Evolutionary conservation across 2,329 filamentous ascomycete genomes (phyloP).

Genomic region (Clathrospora elynae): DNA sequence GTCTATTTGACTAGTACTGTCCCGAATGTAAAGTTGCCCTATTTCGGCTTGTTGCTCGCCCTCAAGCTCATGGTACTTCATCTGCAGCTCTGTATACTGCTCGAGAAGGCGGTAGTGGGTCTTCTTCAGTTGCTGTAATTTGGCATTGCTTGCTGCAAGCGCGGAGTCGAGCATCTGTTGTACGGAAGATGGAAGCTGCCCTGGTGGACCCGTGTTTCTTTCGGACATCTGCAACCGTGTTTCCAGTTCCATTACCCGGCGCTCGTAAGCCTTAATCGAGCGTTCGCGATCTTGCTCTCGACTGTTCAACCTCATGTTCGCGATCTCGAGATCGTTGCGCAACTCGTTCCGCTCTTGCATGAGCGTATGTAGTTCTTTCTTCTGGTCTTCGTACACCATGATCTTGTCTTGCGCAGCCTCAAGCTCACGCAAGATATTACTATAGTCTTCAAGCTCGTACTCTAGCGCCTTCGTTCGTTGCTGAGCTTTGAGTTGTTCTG

Average conservation of each 20-base stretch:
- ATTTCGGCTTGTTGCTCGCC: slow-evolving; percentile 38
- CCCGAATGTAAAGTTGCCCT: slow-evolving; percentile 30
- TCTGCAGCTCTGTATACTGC: slow-evolving; percentile 57
- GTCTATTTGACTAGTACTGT: slow-evolving; percentile 24
- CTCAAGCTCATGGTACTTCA: slow-evolving; percentile 51
- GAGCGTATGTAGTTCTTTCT: slow-evolving; percentile 56
- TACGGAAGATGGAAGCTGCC: slow-evolving; percentile 47
- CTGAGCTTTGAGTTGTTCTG: slow-evolving; percentile 62
- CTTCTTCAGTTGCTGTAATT: slow-evolving; percentile 57
- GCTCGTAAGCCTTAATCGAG: slow-evolving; percentile 55
- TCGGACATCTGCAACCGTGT: slow-evolving; percentile 34
- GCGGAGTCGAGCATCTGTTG: slow-evolving; percentile 57
- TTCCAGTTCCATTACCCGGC: slow-evolving; percentile 56
- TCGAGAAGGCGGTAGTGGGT: slow-evolving; percentile 58
- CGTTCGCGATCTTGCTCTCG: slow-evolving; percentile 58
- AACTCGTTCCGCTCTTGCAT: slow-evolving; percentile 64
- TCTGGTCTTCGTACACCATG: slow-evolving; percentile 36
- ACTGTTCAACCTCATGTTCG: slow-evolving; percentile 63
- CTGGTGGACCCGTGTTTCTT: slow-evolving; percentile 32
- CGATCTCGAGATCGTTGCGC: slow-evolving; percentile 62
- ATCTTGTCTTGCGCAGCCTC: slow-evolving; percentile 43
- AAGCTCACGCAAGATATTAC: slow-evolving; percentile 46
- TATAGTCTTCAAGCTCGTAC: slow-evolving; percentile 67
- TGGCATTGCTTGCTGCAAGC: slow-evolving; percentile 54
- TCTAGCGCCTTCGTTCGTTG: slow-evolving; percentile 61